Conservation (phyloP, 192 early-diverging fungal genomes). For the Linnemannia elongata region DNA sequence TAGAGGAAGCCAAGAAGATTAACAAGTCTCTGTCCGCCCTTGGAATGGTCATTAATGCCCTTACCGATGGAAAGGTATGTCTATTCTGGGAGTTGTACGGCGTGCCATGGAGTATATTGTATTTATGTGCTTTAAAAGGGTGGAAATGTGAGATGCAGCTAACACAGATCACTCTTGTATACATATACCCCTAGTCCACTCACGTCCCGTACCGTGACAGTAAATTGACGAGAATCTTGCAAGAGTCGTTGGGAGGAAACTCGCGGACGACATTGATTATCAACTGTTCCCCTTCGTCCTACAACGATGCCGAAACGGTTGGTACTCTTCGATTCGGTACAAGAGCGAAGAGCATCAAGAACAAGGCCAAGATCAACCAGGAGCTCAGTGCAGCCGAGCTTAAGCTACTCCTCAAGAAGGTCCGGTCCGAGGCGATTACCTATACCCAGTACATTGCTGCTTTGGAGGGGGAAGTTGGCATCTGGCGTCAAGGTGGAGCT, state of each 20-base stretch:
- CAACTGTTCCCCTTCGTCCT: conserved; percentile 98
- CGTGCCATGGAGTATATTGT: background rate
- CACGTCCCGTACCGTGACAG: conserved; percentile 99
- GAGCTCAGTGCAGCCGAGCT: conserved; percentile 96
- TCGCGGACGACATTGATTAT: conserved; percentile 99
- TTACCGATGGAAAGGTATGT: conserved; percentile 95
- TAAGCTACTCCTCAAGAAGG: conserved; percentile 93
- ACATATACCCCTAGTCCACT: conserved; percentile 73
- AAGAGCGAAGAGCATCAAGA: conserved; percentile 99
- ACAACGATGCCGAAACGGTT: conserved; percentile 96
- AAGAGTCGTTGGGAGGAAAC: conserved; percentile 99
- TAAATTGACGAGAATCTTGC: conserved; percentile 98
- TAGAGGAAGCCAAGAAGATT: conserved; percentile 99
- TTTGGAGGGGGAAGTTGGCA: conserved; percentile 89
- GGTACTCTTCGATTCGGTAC: conserved; percentile 97
- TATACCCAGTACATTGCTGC: conserved; percentile 88
- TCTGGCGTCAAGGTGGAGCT: conserved; percentile 88
- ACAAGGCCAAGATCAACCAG: conserved; percentile 99
- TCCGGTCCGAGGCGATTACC: conserved; percentile 82
- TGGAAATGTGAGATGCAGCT: too few species aligned
- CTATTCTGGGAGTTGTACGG: background rate
- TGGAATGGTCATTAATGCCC: conserved; percentile 99
- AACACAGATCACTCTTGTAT: background rate
- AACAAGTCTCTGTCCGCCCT: conserved; percentile 98
- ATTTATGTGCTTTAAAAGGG: background rate